A percentile compares a stretch with the other conserved stretches of the same genome.
Evolutionary conservation across 2,329 filamentous ascomycete genomes (phyloP).

Genomic region (Monosporascus ibericus): DNA sequence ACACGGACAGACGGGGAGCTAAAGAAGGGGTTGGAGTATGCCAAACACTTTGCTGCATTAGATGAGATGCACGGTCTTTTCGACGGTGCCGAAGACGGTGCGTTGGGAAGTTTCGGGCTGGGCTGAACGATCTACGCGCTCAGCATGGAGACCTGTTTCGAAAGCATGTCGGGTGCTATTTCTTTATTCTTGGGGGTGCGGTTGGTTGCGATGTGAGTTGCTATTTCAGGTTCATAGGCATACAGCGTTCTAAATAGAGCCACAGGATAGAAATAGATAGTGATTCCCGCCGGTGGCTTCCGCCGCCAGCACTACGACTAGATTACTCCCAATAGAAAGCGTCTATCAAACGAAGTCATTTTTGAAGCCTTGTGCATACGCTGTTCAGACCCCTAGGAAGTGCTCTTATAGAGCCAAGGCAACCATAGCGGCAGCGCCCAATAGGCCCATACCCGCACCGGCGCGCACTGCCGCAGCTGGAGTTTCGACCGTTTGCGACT

Average conservation of each 20-base stretch:
- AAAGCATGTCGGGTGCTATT: no score
- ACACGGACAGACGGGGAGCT: slow-evolving; percentile 48
- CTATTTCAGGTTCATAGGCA: no score
- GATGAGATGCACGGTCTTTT: slow-evolving; percentile 48
- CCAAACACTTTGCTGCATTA: slow-evolving; percentile 49
- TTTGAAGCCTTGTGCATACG: no score
- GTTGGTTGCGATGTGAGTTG: no score
- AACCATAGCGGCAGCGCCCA: slow-evolving; percentile 23
- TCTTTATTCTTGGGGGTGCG: no score
- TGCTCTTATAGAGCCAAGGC: slow-evolving; percentile 24
- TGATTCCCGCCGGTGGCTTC: no score
- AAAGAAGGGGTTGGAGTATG: slow-evolving; percentile 48
- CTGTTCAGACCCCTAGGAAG: no score
- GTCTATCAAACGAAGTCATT: no score
- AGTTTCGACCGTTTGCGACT: background rate
- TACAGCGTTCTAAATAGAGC: no score
- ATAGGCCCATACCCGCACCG: slow-evolving; percentile 22
- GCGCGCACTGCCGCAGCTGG: slow-evolving; percentile 18
- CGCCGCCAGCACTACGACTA: no score
- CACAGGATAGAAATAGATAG: no score
- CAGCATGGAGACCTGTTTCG: background rate
- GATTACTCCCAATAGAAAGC: no score
- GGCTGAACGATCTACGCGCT: slow-evolving; percentile 21
- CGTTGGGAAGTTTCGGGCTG: slow-evolving; percentile 42
- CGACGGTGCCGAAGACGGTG: slow-evolving; percentile 46